Evolutionary conservation across 257 asterid species (phyloP).

Genomic region (Solanum virginianum): DNA sequence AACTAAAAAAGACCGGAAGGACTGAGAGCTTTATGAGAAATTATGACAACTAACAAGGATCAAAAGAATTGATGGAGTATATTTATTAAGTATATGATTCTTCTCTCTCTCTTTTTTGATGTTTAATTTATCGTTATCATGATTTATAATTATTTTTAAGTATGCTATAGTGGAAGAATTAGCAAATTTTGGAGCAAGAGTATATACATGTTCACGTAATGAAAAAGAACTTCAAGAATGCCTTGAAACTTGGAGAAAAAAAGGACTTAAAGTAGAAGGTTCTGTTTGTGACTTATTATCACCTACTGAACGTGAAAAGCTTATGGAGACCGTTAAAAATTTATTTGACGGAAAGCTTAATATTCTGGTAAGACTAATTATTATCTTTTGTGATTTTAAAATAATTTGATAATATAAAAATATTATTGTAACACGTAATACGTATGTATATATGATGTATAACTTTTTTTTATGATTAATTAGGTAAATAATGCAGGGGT

Average conservation of each 20-base stretch:
- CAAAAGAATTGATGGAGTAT: no score
- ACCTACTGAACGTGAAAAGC: neutral
- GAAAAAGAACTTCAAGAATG: neutral
- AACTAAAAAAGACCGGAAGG: no score
- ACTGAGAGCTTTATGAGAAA: no score
- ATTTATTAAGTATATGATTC: no score
- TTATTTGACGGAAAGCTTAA: neutral
- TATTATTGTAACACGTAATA: no score
- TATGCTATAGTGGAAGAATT: neutral
- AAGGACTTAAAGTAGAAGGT: neutral
- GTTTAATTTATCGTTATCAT: no score
- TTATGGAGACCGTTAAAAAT: neutral
- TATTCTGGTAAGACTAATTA: neutral
- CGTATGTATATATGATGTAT: no score
- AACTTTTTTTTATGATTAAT: neutral
- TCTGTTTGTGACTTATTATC: neutral
- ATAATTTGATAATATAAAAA: no score
- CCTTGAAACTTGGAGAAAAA: neutral
- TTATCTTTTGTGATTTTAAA: no score
- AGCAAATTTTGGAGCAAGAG: neutral
- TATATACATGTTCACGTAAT: neutral
- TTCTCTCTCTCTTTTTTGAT: no score
- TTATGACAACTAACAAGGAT: no score
- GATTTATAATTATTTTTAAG: neutral
- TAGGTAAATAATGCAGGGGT: neutral